phyloP scores from a whole-genome alignment of 257 asterid species.

The Solanum pinnatisectum region DNA sequence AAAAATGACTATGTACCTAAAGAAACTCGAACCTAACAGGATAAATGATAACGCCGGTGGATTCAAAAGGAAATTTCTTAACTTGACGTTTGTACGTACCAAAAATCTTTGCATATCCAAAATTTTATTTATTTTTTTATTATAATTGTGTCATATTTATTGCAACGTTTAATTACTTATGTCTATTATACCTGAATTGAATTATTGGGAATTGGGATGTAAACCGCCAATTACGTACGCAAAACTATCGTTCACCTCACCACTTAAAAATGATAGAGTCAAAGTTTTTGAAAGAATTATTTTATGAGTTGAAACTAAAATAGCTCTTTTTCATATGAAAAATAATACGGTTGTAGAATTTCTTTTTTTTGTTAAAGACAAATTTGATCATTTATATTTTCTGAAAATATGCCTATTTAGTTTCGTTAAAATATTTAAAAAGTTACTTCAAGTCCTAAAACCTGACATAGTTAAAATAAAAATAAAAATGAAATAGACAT shows the following conservation, averaged over 20 bases:
- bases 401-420: neutral
- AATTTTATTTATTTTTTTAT: neutral
- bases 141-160: neutral
- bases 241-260: neutral
- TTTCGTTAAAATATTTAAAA: neutral
- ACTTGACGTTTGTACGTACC: neutral
- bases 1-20: accelerated
- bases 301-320: neutral
- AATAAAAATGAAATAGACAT: neutral
- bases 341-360: neutral
- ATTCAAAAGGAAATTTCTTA: neutral
- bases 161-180: neutral
- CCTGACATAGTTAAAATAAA: neutral
- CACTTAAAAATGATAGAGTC: neutral
- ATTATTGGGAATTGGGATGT: neutral
- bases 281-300: neutral
- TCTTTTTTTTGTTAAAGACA: neutral
- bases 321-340: neutral
- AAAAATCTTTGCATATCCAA: neutral
- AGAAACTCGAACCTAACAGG: too few species aligned
- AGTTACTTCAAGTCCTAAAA: neutral
- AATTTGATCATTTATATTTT: neutral
- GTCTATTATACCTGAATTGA: neutral
- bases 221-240: neutral
- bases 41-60: too few species aligned